Evolutionary conservation across 352 stramenopile species (phyloP).

Genomic region (Phytopythium aichiense): DNA sequence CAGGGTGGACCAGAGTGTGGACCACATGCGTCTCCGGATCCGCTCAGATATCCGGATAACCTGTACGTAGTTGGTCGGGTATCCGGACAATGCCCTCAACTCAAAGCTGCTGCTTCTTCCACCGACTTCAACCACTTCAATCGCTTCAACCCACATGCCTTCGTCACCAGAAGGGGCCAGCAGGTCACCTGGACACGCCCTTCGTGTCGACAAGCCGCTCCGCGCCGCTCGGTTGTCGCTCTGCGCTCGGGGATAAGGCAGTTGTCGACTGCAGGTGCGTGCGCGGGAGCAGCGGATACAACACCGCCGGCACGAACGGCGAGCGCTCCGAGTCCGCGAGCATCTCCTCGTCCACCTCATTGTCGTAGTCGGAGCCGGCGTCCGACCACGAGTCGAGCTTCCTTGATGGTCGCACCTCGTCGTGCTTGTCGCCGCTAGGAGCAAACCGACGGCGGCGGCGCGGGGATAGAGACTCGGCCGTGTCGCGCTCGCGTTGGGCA

Average conservation of each 20-base stretch:
- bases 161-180: too few relatives aligned
- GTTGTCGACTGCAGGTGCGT: constrained; percentile 12
- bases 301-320: constrained; percentile 44
- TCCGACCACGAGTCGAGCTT: constrained; percentile 2
- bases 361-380: constrained; percentile 8
- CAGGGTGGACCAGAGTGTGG: neutral
- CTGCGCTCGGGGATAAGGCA: neutral
- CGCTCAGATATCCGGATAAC: neutral
- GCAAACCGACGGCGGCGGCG: constrained; percentile 4
- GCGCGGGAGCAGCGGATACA: constrained; percentile 57
- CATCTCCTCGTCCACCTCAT: constrained; percentile 20
- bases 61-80: too few relatives aligned
- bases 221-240: neutral
- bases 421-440: constrained; percentile 25
- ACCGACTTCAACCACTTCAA: too few relatives aligned
- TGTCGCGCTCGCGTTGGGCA: constrained; percentile 14
- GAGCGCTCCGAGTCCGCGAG: constrained; percentile 22
- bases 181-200: constrained; percentile 1
- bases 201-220: neutral
- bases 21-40: neutral
- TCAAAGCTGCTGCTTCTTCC: too few relatives aligned
- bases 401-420: constrained; percentile 19
- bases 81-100: too few relatives aligned
- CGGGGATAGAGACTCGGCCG: neutral
- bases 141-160: too few relatives aligned